phyloP scores from a whole-genome alignment of 192 early-diverging fungal species.

The Coemansia asiatica region DNA sequence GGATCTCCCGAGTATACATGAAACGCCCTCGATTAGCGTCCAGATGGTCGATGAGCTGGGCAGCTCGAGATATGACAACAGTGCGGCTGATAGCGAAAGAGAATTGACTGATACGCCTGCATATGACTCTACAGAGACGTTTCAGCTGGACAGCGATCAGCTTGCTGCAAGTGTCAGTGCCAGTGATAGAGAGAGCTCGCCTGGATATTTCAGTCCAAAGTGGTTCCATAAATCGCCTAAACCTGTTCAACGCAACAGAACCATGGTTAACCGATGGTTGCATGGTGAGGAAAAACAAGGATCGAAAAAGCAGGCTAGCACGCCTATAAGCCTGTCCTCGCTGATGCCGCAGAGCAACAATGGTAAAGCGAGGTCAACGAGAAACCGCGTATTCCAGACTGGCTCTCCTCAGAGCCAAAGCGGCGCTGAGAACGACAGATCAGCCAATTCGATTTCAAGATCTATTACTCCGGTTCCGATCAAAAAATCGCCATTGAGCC shows the following conservation, averaged over 20 bases:
- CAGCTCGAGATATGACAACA: neutral
- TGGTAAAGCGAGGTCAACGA: too few species aligned
- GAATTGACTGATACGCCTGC: neutral
- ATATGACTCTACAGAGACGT: neutral
- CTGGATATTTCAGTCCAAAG: constrained; percentile 1
- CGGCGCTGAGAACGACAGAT: too few species aligned
- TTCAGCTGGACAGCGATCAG: constrained; percentile 21
- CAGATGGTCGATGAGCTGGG: constrained; percentile 23
- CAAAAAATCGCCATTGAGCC: too few species aligned
- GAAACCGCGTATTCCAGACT: neutral
- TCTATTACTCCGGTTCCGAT: too few species aligned
- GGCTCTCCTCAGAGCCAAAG: neutral
- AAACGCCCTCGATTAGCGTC: constrained; percentile 4
- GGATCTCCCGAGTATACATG: neutral
- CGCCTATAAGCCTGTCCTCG: constrained; percentile 17
- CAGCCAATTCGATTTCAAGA: too few species aligned
- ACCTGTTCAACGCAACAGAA: neutral
- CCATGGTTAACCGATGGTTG: constrained; percentile 6
- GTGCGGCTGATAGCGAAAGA: neutral
- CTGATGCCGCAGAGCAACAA: constrained; percentile 5
- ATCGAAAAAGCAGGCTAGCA: constrained; percentile 1
- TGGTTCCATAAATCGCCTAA: neutral
- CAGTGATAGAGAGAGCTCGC: constrained; percentile 4
- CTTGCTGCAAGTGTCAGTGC: neutral
- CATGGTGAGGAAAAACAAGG: neutral